Base-by-base conservation (phyloP, 2,329 filamentous ascomycete genomes). In the Diaporthe ilicicola region DNA sequence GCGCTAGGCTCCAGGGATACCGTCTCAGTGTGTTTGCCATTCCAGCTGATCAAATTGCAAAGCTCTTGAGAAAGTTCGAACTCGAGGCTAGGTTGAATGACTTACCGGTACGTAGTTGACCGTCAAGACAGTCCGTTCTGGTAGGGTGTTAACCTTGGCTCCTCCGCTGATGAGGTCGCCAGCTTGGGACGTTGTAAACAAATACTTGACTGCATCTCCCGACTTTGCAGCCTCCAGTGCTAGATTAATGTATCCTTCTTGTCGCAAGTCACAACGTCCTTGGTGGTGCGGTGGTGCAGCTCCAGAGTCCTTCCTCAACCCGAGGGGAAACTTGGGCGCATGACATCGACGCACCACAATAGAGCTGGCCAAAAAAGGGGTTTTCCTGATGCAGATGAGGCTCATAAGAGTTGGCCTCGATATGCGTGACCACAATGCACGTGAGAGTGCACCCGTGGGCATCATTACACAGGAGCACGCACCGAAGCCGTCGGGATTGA, bases 71-170 rank as follows among this genome's bases (percentile, higher is more conserved):
- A 37, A 37, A 37, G 12, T 37, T 7, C 12, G 34, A 37, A 37
- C 12, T 37, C 34, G 6, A 12, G 34, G 34, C 12, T 37, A 37
- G 34, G 12, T 37, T 37, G 12, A 37, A 37, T 37, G 34, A 37
- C 34, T 37, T 37, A 37, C 34, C 75, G n/a, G n/a, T n/a, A n/a
- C n/a, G n/a, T 85, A 89, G 80, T 93, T 92, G 66, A 93, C 85
- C 0, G 87, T 84, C 0, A 88, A 81, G 0, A 82, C 82, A 0
- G 86, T 87, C 10, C 84, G 82, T 76, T 93, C 91, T 0, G 91
- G 91, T 56, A 93, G 85, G 0, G 91, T 90, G 73, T 93, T 93
- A 77, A 87, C 86, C 81, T 93, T 93, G 56, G 88, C 83, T 0
- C 91, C 91, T 2, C 90, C 91, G 7, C 77, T 76, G 74, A 93